Percentiles rank a stretch among this genome's conserved stretches.
These are phyloP conservation scores for Cladosporium colombiae DNA, from an alignment of 2,329 filamentous ascomycete species.

Conservation along the genomic window DNA sequence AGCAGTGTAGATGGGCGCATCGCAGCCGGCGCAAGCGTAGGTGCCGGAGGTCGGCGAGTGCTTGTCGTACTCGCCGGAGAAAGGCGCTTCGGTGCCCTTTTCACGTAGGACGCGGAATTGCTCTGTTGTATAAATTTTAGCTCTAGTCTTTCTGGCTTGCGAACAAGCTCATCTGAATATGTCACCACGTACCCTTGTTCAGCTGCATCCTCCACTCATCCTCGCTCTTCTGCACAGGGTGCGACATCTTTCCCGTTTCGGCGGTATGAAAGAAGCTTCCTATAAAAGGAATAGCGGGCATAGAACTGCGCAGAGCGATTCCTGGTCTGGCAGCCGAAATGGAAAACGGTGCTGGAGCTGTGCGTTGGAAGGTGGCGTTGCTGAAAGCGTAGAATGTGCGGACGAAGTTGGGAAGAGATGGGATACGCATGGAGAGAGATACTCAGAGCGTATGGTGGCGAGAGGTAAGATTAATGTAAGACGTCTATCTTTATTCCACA, in stretches of 20 bases:
- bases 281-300: slow-evolving; percentile 78
- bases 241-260: slow-evolving; percentile 53
- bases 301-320: slow-evolving; percentile 50
- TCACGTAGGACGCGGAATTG: slow-evolving; percentile 93
- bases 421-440: slow-evolving; percentile 48
- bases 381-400: slow-evolving; percentile 51
- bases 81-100: slow-evolving; percentile 85
- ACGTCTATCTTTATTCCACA: slow-evolving; percentile 2
- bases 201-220: slow-evolving; percentile 90
- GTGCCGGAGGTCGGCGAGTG: slow-evolving; percentile 74
- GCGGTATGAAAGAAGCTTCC: slow-evolving; percentile 71
- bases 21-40: slow-evolving; percentile 85
- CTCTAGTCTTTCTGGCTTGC: not conserved
- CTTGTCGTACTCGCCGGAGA: slow-evolving; percentile 82
- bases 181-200: slow-evolving; percentile 59
- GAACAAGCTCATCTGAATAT: not conserved
- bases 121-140: slow-evolving; percentile 57
- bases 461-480: not conserved
- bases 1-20: slow-evolving; percentile 86
- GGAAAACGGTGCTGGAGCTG: slow-evolving; percentile 26
- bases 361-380: slow-evolving; percentile 43
- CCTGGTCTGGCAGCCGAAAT: slow-evolving; percentile 36
- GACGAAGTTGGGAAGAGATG: slow-evolving; percentile 49
- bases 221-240: slow-evolving; percentile 76
- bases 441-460: not conserved